These are phyloP conservation scores for Saccharata proteae DNA, from an alignment of 2,329 filamentous ascomycete genomes.

Conservation along the genomic window DNA sequence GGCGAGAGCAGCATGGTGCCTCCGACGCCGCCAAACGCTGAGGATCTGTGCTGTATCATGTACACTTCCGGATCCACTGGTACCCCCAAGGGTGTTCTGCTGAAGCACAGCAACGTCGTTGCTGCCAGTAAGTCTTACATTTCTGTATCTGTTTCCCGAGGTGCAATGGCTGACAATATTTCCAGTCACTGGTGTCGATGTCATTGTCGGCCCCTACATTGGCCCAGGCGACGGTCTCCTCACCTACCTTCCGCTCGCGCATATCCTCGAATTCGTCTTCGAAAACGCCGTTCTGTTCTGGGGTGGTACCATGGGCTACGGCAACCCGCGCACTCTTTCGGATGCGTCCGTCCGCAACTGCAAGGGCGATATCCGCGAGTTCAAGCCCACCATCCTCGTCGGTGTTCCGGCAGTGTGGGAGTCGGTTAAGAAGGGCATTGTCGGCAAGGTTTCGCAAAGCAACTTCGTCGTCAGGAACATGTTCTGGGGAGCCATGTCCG, in stretches of 20 bases:
- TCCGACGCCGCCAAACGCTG: conserved; percentile 56
- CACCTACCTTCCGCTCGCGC: conserved; percentile 85
- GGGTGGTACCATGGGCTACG: conserved; percentile 88
- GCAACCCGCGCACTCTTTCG: conserved; percentile 77
- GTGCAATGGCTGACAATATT: neutral
- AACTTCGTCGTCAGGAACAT: conserved; percentile 60
- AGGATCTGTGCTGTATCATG: conserved; percentile 72
- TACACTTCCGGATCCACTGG: conserved; percentile 84
- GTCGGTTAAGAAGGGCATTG: conserved; percentile 88
- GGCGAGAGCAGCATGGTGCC: conserved; percentile 57
- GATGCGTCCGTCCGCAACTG: conserved; percentile 81
- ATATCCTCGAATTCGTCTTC: conserved; percentile 93
- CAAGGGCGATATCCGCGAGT: conserved; percentile 84
- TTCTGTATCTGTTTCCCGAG: no score
- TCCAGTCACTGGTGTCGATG: conserved; percentile 62
- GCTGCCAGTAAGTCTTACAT: conserved; percentile 57
- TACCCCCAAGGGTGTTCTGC: conserved; percentile 74
- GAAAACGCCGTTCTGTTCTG: conserved; percentile 84
- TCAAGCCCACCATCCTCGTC: conserved; percentile 78
- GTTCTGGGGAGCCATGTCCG: conserved; percentile 58
- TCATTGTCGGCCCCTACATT: conserved; percentile 65
- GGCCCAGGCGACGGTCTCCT: conserved; percentile 68
- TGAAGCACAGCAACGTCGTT: conserved; percentile 69
- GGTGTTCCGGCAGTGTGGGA: conserved; percentile 97
- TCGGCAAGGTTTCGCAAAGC: conserved; percentile 54